Evolutionary conservation across 176 grass and related monocot species (phyloP).

Genomic region (Hyparrhenia diplandra): DNA sequence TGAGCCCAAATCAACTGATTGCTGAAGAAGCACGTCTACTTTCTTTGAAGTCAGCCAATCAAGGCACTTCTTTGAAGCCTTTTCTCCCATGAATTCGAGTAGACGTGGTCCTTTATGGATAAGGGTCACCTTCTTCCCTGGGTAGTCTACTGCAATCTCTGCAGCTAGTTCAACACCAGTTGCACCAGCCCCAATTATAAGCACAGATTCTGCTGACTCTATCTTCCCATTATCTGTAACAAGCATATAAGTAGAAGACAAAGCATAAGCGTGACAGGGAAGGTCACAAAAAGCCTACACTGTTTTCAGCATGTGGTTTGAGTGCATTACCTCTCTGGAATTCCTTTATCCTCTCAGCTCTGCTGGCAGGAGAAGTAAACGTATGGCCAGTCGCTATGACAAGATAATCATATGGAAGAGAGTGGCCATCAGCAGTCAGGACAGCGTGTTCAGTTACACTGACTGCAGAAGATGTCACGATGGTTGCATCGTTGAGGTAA

Average conservation of each 20-base stretch:
- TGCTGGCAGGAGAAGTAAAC: slow-evolving; percentile 40
- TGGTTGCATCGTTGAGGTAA: slow-evolving; percentile 52
- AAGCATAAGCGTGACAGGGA: neutral
- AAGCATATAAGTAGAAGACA: slow-evolving; percentile 2
- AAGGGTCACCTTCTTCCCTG: slow-evolving; percentile 82
- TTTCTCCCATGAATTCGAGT: slow-evolving; percentile 64
- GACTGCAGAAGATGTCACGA: slow-evolving; percentile 65
- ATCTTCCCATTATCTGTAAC: slow-evolving; percentile 62
- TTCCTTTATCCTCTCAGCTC: slow-evolving; percentile 59
- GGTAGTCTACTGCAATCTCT: slow-evolving; percentile 82
- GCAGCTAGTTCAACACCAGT: slow-evolving; percentile 94
- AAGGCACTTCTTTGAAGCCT: slow-evolving; percentile 72
- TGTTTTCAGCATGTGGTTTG: neutral
- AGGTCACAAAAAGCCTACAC: neutral
- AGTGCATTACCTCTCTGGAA: slow-evolving; percentile 65
- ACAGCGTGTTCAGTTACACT: slow-evolving; percentile 58
- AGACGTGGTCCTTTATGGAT: slow-evolving; percentile 75
- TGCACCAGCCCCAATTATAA: slow-evolving; percentile 91
- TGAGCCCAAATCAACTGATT: slow-evolving; percentile 60
- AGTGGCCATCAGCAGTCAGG: slow-evolving; percentile 53
- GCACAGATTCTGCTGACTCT: slow-evolving; percentile 53
- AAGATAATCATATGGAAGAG: slow-evolving; percentile 71
- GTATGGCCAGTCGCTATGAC: slow-evolving; percentile 72
- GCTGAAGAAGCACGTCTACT: slow-evolving; percentile 82
- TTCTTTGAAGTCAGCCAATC: slow-evolving; percentile 86